phyloP scores from a whole-genome alignment of 169 alveolate species.

The Theileria parva region DNA sequence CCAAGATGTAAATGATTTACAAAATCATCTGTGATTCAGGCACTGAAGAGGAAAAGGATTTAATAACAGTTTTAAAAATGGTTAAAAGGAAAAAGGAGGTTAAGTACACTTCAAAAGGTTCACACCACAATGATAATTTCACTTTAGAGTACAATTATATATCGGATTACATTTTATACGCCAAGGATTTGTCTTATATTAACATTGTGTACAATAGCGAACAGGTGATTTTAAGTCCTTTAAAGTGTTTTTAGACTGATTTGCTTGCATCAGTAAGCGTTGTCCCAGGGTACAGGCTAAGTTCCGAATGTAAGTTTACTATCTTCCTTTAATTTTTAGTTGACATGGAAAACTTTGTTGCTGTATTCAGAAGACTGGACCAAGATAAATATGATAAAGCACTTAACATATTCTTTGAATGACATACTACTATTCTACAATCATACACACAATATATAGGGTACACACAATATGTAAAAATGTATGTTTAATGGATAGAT shows the following conservation, averaged over 20 bases:
- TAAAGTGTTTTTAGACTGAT: slow-evolving; percentile 4
- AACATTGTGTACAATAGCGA: slow-evolving; percentile 6
- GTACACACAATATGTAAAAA: too few relatives aligned
- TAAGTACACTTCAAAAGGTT: slow-evolving; percentile 32
- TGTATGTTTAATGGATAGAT: too few relatives aligned
- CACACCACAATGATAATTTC: not conserved
- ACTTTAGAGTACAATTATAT: slow-evolving; percentile 39
- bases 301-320: slow-evolving; percentile 34
- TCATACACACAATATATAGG: not conserved
- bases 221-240: not conserved
- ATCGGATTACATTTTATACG: slow-evolving; percentile 60
- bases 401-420: slow-evolving; percentile 53
- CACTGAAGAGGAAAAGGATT: slow-evolving; percentile 32
- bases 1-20: slow-evolving; percentile 20
- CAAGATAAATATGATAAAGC: slow-evolving; percentile 26
- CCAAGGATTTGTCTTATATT: slow-evolving; percentile 50
- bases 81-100: slow-evolving; percentile 37
- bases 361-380: slow-evolving; percentile 41
- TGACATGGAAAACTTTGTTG: slow-evolving; percentile 35
- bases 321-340: not conserved
- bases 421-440: not conserved
- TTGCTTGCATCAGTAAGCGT: slow-evolving; percentile 18
- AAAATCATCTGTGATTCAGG: not conserved
- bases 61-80: slow-evolving; percentile 20
- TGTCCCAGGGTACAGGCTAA: slow-evolving; percentile 36